These are phyloP conservation scores for Candida sakaeoensis DNA, from an alignment of 805 yeast species.

Conservation along the genomic window DNA sequence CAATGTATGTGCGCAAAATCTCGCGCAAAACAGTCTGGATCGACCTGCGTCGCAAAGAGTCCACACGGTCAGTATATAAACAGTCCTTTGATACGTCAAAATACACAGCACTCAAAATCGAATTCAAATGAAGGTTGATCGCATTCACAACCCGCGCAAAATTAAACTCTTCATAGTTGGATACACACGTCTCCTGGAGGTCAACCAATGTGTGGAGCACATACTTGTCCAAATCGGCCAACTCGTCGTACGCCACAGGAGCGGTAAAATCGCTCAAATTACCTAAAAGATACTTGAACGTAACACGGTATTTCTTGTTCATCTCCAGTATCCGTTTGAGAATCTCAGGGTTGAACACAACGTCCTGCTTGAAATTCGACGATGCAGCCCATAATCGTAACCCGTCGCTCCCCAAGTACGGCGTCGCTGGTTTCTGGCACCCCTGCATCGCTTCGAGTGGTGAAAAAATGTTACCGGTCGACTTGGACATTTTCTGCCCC, in stretches of 20 bases:
- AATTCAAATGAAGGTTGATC: slow-evolving; percentile 68
- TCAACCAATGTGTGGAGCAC: slow-evolving; percentile 52
- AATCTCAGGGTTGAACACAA: slow-evolving; percentile 67
- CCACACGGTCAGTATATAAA: slow-evolving; percentile 62
- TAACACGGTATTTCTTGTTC: slow-evolving; percentile 75
- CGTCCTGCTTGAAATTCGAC: slow-evolving; percentile 79
- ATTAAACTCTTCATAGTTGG: slow-evolving; percentile 53
- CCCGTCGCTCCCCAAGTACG: slow-evolving; percentile 85
- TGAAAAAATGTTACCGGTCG: slow-evolving; percentile 74
- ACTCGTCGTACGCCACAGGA: slow-evolving; percentile 33
- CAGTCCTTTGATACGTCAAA: slow-evolving; percentile 85
- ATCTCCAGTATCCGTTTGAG: slow-evolving; percentile 75
- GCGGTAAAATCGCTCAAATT: slow-evolving; percentile 50
- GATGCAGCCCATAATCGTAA: slow-evolving; percentile 88
- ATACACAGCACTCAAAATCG: slow-evolving; percentile 74
- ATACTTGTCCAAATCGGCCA: slow-evolving; percentile 53
- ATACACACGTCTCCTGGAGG: slow-evolving; percentile 40
- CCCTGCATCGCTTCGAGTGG: slow-evolving; percentile 72
- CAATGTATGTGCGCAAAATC: slow-evolving; percentile 58
- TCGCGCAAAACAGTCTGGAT: slow-evolving; percentile 65
- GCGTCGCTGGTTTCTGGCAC: slow-evolving; percentile 38
- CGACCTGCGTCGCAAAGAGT: slow-evolving; percentile 49
- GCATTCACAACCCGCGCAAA: slow-evolving; percentile 69
- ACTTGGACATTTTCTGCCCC: slow-evolving; percentile 91
- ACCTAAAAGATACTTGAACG: slow-evolving; percentile 79